These are phyloP conservation scores for Platanthera guangdongensis DNA, from an alignment of 106 monocot genomes.

Conservation along the genomic window DNA sequence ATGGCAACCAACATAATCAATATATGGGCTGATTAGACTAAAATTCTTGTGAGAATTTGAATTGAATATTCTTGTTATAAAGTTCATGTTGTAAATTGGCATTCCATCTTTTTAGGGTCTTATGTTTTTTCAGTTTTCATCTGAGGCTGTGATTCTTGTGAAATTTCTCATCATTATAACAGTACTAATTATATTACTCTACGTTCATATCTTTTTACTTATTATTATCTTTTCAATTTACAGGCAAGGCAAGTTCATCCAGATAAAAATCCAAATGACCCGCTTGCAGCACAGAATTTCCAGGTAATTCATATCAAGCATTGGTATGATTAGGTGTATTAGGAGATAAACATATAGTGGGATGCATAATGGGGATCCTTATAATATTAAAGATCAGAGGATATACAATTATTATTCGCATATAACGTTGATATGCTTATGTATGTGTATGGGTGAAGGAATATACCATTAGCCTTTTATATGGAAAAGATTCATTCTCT, in stretches of 20 bases:
- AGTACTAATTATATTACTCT: background rate
- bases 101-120: background rate
- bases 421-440: no score
- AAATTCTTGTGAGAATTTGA: background rate
- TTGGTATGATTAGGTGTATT: background rate
- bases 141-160: background rate
- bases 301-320: constrained; percentile 10
- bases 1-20: background rate
- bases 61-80: background rate
- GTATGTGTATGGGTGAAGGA: no score
- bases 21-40: background rate
- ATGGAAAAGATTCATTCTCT: no score
- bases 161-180: constrained; percentile 1
- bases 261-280: constrained; percentile 15
- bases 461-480: no score
- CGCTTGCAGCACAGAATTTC: constrained; percentile 26
- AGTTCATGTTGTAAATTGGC: background rate
- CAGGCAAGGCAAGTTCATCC: constrained; percentile 27
- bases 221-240: constrained; percentile 1
- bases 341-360: no score
- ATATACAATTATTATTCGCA: no score
- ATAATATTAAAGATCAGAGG: no score
- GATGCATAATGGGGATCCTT: no score
- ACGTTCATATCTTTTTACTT: background rate
- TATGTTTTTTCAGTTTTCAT: background rate